These are phyloP conservation scores for Novymonas esmeraldas DNA, from an alignment of 208 protist genomes.

Conservation along the genomic window DNA sequence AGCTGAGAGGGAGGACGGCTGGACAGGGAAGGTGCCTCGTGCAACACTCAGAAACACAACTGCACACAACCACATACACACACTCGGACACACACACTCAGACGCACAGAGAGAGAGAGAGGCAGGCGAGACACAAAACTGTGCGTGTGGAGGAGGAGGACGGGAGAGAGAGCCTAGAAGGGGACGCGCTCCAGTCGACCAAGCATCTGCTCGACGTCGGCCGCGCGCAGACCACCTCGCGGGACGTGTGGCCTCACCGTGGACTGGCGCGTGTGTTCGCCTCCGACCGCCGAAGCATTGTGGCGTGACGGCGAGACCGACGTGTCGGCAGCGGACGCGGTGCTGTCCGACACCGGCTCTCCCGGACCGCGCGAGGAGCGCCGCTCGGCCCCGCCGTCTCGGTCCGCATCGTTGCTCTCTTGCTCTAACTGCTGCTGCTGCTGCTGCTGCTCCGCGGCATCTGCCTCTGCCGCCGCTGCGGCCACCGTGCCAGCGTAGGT, in stretches of 20 bases:
- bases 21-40: too few species aligned
- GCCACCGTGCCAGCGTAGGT: slow-evolving; percentile 12
- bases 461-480: slow-evolving; percentile 1
- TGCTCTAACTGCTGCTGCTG: background rate
- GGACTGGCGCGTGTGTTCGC: slow-evolving; percentile 4
- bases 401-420: background rate
- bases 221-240: background rate
- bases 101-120: background rate
- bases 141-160: background rate
- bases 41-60: too few species aligned
- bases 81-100: too few species aligned
- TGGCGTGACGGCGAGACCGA: background rate
- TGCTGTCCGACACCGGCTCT: background rate
- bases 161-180: background rate
- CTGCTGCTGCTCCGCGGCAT: slow-evolving; percentile 3
- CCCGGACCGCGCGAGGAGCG: background rate
- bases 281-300: background rate
- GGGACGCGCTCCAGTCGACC: slow-evolving; percentile 22
- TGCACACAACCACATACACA: too few species aligned
- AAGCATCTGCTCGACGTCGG: slow-evolving; percentile 44
- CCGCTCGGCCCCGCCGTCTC: background rate
- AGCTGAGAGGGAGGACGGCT: too few species aligned
- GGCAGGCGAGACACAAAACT: background rate
- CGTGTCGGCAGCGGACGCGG: background rate
- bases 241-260: background rate